Conservation (phyloP, 1,139 yeast species). For the Komagataea norvegica region DNA sequence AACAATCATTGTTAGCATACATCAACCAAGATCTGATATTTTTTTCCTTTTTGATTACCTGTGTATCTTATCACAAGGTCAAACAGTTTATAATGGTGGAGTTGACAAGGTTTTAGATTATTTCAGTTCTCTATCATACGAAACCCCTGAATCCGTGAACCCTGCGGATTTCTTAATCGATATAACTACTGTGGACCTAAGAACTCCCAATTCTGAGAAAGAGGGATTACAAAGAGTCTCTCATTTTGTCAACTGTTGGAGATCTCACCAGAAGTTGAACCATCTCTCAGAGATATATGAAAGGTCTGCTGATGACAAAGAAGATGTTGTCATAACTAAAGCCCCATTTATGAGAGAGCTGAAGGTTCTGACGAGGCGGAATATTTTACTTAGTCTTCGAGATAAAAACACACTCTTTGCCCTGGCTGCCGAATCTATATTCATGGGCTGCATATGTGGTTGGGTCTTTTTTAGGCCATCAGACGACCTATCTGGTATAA, state of each 20-base stretch:
- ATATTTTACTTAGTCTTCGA: conserved; percentile 49
- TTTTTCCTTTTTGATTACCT: conserved; percentile 60
- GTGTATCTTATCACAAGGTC: conserved; percentile 65
- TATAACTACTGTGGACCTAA: conserved; percentile 63
- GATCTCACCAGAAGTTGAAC: conserved; percentile 18
- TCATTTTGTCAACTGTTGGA: conserved; percentile 49
- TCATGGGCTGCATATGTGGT: conserved; percentile 59
- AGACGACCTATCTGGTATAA: conserved; percentile 56
- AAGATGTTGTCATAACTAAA: conserved; percentile 10
- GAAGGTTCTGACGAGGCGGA: conserved; percentile 49
- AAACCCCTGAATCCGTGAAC: conserved; percentile 44
- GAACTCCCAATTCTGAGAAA: conserved; percentile 38
- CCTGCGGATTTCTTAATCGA: conserved; percentile 68
- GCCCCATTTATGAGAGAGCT: conserved; percentile 50
- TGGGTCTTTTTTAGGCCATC: conserved; percentile 73
- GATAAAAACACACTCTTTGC: conserved; percentile 36
- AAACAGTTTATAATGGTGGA: conserved; percentile 56
- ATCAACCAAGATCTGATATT: conserved; percentile 83
- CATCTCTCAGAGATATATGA: neutral
- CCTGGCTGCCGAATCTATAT: conserved; percentile 15
- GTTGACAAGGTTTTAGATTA: conserved; percentile 44
- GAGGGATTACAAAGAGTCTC: conserved; percentile 42
- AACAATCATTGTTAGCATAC: conserved; percentile 71
- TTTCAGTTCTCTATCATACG: conserved; percentile 45
- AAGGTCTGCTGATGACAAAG: neutral